Evolutionary conservation across 2,329 filamentous ascomycete species (phyloP), one percentile per base, ranked within the genome.

Genomic region (Aspergillus piperis): DNA sequence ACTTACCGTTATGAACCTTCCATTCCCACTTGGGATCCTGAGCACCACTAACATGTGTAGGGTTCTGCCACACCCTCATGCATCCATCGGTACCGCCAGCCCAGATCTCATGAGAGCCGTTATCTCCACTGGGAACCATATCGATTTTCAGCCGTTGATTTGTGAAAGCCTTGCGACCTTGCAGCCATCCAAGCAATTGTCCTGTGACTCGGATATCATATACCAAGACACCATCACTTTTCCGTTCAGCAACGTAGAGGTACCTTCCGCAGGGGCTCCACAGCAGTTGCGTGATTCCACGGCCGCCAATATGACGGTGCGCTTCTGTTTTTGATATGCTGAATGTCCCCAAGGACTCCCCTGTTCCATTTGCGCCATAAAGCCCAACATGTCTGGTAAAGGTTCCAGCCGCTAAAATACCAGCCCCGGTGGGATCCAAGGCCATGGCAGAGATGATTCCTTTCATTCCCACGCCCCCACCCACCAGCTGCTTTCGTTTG

Each of bases 191-290:
- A 3, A 88, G 71, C 25, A 82, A 70, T 57, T 81, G 77, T 0
- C 80, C 78, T 1, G 80, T 81, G n/a, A 81, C 80, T 15, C 86
- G 79, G 25, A 87, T 80, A 67, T 89, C 86, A 68, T 85, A 88
- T 10, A 88, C 75, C 48, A 84, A 73, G 1, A 87, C 73, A 1
- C 78, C 81, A 64, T 86, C 80, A 57, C 84, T 84, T 59, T 80
- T 79, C 19, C 86, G 78, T 68, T 88, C 86, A 0, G 80, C 82
- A 17, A 86, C 79, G 64, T 85, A 84, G 5, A 89, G 70, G 68
- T 88, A 88, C 47, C 75, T 78, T 1, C 83, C 84, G 70, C 82
- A 83, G 0, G 81, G 80, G 55, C 82, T 86, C 85, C 85, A 88
- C 15, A 79, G 71, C 13, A 88, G 70, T 53, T 83, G 79, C 2